Evolutionary conservation across 1,284 basidiomycete genomes (phyloP).

Genomic region (Pascua sp.): DNA sequence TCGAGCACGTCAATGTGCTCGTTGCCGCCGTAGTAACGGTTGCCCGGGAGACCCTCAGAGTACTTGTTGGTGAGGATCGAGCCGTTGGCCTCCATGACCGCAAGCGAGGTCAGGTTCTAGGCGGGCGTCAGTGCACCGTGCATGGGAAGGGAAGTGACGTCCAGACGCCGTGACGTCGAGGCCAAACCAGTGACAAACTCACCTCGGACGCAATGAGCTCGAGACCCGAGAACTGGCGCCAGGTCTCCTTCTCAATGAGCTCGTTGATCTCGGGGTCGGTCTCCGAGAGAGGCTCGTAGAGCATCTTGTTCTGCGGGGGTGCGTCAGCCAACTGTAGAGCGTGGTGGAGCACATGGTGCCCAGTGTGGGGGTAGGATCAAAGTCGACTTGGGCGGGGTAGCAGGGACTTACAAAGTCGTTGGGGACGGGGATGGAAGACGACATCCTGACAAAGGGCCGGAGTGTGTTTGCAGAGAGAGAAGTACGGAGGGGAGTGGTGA

Average conservation of each 20-base stretch:
- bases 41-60: slow-evolving; percentile 89
- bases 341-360: neutral
- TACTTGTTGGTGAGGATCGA: slow-evolving; percentile 99
- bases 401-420: slow-evolving; percentile 52
- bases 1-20: slow-evolving; percentile 97
- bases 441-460: slow-evolving; percentile 42
- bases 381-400: too few species aligned
- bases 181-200: slow-evolving; percentile 11
- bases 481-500: slow-evolving; percentile 24
- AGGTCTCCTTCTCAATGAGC: slow-evolving; percentile 99
- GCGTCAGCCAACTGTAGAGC: neutral
- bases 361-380: neutral
- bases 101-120: slow-evolving; percentile 88
- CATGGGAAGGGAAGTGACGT: too few species aligned
- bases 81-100: slow-evolving; percentile 97
- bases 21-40: slow-evolving; percentile 97
- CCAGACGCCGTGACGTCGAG: slow-evolving; percentile 13
- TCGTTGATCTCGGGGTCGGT: slow-evolving; percentile 92
- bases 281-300: slow-evolving; percentile 83
- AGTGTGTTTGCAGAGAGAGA: slow-evolving; percentile 19
- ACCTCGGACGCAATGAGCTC: slow-evolving; percentile 56
- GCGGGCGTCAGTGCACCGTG: slow-evolving; percentile 2
- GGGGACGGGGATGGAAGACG: slow-evolving; percentile 51
- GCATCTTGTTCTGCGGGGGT: slow-evolving; percentile 70
- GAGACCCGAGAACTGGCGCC: slow-evolving; percentile 95